Conservation (phyloP, 768 basidiomycete genomes). For the Mycena chlorophos region DNA sequence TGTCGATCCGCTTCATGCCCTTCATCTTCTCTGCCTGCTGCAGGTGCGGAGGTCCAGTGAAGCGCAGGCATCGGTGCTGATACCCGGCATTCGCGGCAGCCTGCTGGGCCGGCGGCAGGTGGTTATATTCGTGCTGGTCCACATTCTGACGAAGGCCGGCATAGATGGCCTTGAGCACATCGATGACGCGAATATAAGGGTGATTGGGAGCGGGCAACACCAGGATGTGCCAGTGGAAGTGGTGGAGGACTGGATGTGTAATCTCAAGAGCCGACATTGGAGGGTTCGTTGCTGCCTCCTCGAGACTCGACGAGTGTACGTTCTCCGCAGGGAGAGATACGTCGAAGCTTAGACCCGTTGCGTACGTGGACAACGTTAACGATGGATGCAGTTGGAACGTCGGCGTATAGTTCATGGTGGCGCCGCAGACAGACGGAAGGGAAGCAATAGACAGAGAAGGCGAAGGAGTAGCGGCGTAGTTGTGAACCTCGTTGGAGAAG, state of each 20-base stretch:
- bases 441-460: background rate
- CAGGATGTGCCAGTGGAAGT: background rate
- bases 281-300: background rate
- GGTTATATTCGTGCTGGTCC: background rate
- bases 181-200: background rate
- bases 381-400: background rate
- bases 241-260: background rate
- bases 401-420: background rate
- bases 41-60: background rate
- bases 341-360: background rate
- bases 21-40: background rate
- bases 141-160: background rate
- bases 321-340: background rate
- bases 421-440: background rate
- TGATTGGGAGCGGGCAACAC: background rate
- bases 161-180: background rate
- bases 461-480: background rate
- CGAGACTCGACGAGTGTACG: too few species aligned
- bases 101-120: background rate
- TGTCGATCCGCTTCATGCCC: too few species aligned
- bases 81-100: too few species aligned
- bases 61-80: background rate
- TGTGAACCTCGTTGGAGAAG: conserved; percentile 9
- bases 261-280: background rate
- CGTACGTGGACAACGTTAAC: background rate